phyloP scores from a whole-genome alignment of 2,329 filamentous ascomycete species.

The Cadophora sp. region DNA sequence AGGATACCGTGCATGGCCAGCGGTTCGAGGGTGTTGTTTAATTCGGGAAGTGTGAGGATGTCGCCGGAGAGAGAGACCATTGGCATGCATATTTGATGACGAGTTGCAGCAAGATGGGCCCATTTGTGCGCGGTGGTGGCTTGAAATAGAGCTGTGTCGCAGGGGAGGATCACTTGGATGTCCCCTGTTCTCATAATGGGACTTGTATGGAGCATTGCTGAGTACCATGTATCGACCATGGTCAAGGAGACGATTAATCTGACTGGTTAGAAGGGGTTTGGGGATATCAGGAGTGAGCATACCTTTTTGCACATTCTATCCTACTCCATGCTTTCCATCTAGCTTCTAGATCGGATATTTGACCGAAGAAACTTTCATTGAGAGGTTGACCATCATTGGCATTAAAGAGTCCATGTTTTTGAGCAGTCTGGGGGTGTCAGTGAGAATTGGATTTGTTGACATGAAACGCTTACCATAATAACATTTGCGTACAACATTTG shows the following conservation, averaged over 20 bases:
- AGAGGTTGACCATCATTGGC: conserved; percentile 53
- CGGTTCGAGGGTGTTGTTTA: conserved; percentile 41
- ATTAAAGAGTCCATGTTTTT: conserved; percentile 57
- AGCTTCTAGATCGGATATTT: conserved; percentile 52
- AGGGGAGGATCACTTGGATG: conserved; percentile 35
- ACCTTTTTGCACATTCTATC: conserved; percentile 57
- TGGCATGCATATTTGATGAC: conserved; percentile 41
- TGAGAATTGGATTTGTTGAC: too few species aligned
- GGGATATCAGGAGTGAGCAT: conserved; percentile 27
- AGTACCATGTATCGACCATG: conserved; percentile 40
- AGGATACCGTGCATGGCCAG: conserved; percentile 49
- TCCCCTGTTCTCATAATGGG: conserved; percentile 33
- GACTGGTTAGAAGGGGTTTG: not conserved
- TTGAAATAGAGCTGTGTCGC: conserved; percentile 34
- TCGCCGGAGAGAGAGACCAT: conserved; percentile 38
- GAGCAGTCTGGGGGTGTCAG: conserved; percentile 47
- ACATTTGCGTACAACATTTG: conserved; percentile 57
- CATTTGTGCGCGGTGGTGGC: conserved; percentile 34
- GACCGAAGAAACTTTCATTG: conserved; percentile 51
- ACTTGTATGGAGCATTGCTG: conserved; percentile 32
- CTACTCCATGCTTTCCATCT: conserved; percentile 60
- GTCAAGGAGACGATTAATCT: conserved; percentile 37
- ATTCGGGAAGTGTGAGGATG: conserved; percentile 45
- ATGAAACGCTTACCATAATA: conserved; percentile 48
- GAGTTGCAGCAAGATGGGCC: conserved; percentile 30